Conservation (phyloP, 768 basidiomycete genomes). For the Calocybe indica region DNA sequence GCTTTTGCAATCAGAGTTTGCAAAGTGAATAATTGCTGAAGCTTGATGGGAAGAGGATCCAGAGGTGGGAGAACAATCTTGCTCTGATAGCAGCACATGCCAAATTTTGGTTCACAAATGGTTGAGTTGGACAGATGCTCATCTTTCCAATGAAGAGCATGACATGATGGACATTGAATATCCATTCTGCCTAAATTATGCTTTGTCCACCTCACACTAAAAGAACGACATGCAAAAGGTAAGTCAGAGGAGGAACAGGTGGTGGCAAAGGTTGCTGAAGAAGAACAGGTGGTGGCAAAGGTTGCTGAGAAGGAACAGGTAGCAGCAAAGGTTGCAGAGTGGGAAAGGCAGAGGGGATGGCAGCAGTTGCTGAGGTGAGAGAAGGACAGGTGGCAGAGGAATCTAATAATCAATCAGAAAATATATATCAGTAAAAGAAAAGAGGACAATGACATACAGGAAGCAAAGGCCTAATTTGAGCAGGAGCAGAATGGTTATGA, state of each 20-base stretch:
- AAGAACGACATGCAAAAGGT: not conserved
- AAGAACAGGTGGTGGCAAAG: not conserved
- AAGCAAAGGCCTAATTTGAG: too few species aligned
- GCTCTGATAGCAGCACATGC: conserved; percentile 30
- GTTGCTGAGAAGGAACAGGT: too few species aligned
- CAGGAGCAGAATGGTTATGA: too few species aligned
- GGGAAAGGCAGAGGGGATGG: not conserved
- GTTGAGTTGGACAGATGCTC: conserved; percentile 17
- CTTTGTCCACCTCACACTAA: conserved; percentile 3
- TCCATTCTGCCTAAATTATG: conserved; percentile 31
- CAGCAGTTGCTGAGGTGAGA: not conserved
- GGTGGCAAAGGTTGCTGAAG: not conserved
- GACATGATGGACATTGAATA: conserved; percentile 23
- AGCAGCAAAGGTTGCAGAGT: not conserved
- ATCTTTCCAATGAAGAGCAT: too few species aligned
- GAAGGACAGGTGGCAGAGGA: not conserved
- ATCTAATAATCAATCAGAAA: not conserved
- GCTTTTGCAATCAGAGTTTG: too few species aligned
- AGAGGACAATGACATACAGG: too few species aligned
- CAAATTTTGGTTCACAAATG: conserved; percentile 21
- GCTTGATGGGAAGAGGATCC: too few species aligned
- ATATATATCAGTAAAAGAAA: too few species aligned
- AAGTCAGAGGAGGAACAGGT: not conserved
- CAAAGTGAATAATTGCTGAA: too few species aligned
- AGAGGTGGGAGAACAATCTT: conserved; percentile 21